These are phyloP conservation scores for Alternaria panax DNA, from an alignment of 2,329 filamentous ascomycete species.

Conservation along the genomic window DNA sequence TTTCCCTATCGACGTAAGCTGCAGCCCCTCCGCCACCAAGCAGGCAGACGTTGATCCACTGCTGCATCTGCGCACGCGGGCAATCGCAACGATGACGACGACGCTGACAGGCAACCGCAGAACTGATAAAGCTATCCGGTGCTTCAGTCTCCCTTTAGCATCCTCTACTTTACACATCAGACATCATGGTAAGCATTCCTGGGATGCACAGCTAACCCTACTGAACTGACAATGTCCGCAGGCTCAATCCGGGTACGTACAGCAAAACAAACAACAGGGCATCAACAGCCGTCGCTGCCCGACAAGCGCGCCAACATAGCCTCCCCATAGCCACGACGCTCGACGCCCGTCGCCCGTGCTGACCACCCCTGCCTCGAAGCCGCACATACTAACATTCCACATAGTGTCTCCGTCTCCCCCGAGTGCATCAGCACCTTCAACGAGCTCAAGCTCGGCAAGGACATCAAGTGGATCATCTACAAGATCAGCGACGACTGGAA, in stretches of 20 bases:
- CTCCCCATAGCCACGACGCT: conserved; percentile 7
- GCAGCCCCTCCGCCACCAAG: conserved; percentile 3
- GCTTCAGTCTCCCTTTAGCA: conserved; percentile 24
- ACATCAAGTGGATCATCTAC: conserved; percentile 84
- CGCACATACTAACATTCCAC: conserved; percentile 22
- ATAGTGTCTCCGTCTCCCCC: conserved; percentile 73
- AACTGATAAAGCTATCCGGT: conserved; percentile 45
- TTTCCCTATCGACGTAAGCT: conserved; percentile 40
- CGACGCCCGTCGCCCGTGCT: conserved; percentile 2
- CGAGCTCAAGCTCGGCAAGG: conserved; percentile 82
- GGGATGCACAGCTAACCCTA: neutral
- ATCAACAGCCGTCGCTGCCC: conserved; percentile 24
- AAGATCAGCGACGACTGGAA: conserved; percentile 85
- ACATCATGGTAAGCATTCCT: conserved; percentile 46
- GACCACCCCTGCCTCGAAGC: neutral
- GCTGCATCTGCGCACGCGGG: conserved; percentile 15
- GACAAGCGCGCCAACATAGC: conserved; percentile 14
- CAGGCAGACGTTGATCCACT: conserved; percentile 30
- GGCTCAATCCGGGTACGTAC: conserved; percentile 56
- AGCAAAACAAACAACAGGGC: conserved; percentile 19
- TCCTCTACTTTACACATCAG: conserved; percentile 30
- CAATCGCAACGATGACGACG: conserved; percentile 45
- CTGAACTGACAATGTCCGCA: conserved; percentile 33
- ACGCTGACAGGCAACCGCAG: conserved; percentile 48
- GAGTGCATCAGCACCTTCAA: conserved; percentile 77